These are phyloP conservation scores for Parachaetomium inaequale DNA, from an alignment of 495 filamentous ascomycete genomes.

Conservation along the genomic window DNA sequence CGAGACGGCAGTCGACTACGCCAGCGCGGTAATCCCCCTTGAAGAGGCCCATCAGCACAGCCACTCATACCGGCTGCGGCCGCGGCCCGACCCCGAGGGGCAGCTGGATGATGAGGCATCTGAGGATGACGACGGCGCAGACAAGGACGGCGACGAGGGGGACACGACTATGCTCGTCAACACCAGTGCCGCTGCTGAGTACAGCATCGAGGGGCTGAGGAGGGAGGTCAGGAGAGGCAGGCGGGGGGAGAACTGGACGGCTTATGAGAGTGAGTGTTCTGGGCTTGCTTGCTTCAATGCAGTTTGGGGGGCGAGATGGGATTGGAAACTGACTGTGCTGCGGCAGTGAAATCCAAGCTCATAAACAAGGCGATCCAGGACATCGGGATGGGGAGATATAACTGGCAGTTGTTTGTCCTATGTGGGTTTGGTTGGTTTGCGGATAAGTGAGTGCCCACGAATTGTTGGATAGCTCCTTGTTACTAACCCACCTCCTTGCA, in stretches of 20 bases:
- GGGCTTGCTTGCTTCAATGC: neutral
- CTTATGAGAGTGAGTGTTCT: slow-evolving; percentile 49
- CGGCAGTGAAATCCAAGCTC: slow-evolving; percentile 52
- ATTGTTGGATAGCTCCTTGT: no score
- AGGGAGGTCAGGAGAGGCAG: slow-evolving; percentile 43
- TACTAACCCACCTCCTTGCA: slow-evolving; percentile 19
- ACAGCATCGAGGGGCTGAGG: slow-evolving; percentile 50
- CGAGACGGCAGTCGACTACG: slow-evolving; percentile 43
- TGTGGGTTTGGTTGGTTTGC: slow-evolving; percentile 76
- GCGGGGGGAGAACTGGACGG: slow-evolving; percentile 40
- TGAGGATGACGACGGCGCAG: slow-evolving; percentile 19
- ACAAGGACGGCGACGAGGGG: slow-evolving; percentile 34
- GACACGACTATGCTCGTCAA: slow-evolving; percentile 43
- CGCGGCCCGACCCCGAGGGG: slow-evolving; percentile 12
- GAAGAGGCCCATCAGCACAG: slow-evolving; percentile 49
- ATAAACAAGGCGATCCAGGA: slow-evolving; percentile 76
- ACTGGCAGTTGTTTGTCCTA: slow-evolving; percentile 78
- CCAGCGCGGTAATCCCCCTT: slow-evolving; percentile 45
- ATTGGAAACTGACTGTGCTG: neutral
- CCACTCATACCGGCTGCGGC: slow-evolving; percentile 37
- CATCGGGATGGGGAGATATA: slow-evolving; percentile 84
- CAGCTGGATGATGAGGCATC: slow-evolving; percentile 31
- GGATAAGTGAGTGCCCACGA: slow-evolving; percentile 47
- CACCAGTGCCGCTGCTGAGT: slow-evolving; percentile 37
- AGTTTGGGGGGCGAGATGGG: neutral